Conservation (phyloP, 2,329 filamentous ascomycete species). For the Fusarium sp. region DNA sequence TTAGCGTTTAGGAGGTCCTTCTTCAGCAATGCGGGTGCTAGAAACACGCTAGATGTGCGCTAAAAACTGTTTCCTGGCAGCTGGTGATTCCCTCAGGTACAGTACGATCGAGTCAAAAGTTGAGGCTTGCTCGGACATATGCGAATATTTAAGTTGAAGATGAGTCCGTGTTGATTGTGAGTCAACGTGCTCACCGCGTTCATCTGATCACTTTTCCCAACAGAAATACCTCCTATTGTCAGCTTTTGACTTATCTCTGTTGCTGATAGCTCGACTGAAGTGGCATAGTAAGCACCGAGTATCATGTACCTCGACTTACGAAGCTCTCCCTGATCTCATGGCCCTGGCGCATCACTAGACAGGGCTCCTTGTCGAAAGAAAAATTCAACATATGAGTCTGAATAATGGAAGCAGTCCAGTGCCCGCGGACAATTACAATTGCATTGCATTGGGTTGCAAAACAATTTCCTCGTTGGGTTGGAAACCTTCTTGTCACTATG, state of each 20-base stretch:
- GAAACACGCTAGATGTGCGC: slow-evolving; percentile 36
- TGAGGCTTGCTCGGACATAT: neutral
- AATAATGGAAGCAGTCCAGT: neutral
- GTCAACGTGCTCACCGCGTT: neutral
- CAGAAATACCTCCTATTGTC: neutral
- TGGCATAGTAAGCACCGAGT: neutral
- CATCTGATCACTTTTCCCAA: neutral
- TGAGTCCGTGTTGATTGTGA: neutral
- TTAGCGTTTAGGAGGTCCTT: slow-evolving; percentile 13
- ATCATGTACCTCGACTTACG: slow-evolving; percentile 25
- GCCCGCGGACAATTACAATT: neutral
- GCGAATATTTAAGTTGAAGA: slow-evolving; percentile 9
- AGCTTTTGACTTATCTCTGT: neutral
- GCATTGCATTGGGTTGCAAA: slow-evolving; percentile 1
- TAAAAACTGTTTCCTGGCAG: slow-evolving; percentile 33
- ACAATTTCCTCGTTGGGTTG: neutral
- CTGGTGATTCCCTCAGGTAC: slow-evolving; percentile 24
- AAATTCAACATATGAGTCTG: slow-evolving; percentile 2
- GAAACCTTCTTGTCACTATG: neutral
- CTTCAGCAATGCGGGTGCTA: slow-evolving; percentile 29
- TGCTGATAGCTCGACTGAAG: slow-evolving; percentile 6
- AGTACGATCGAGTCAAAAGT: neutral
- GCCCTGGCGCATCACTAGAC: slow-evolving; percentile 24
- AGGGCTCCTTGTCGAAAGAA: slow-evolving; percentile 23
- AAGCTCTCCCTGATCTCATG: slow-evolving; percentile 28